A percentile compares a stretch with the other conserved stretches of the same genome.
Evolutionary conservation across 1,139 yeast species (phyloP).

Genomic region (Nematodospora anomalae): DNA sequence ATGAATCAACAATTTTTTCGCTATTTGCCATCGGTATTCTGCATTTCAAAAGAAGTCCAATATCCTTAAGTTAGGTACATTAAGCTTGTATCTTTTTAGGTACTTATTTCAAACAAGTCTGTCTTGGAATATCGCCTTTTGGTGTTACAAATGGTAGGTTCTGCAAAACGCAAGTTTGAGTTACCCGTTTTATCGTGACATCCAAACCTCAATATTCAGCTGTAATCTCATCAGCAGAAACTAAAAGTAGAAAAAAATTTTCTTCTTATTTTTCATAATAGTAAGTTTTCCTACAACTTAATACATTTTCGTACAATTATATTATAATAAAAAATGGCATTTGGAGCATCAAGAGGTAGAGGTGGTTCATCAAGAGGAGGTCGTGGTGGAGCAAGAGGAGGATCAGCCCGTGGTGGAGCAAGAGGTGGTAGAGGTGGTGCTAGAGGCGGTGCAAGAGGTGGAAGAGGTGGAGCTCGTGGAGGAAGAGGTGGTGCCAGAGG

Average conservation of each 20-base stretch:
- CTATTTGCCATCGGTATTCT: too few species aligned
- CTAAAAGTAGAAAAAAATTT: constrained; percentile 1
- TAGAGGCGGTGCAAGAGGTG: constrained; percentile 43
- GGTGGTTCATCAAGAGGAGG: constrained; percentile 36
- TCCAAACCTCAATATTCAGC: constrained; percentile 1
- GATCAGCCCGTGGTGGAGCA: constrained; percentile 34
- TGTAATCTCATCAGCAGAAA: constrained; percentile 4
- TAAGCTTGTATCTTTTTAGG: too few species aligned
- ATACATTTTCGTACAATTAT: constrained; percentile 1
- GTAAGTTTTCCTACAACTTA: constrained; percentile 1
- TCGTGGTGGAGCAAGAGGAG: constrained; percentile 57
- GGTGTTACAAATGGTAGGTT: background rate
- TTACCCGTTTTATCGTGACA: background rate
- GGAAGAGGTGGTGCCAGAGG: constrained; percentile 63
- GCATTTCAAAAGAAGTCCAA: too few species aligned
- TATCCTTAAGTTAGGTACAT: too few species aligned
- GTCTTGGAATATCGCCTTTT: background rate
- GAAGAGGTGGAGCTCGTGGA: constrained; percentile 45
- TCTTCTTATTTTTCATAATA: constrained; percentile 1
- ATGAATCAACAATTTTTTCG: too few species aligned
- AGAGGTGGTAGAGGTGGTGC: constrained; percentile 35
- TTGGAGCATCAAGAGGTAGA: constrained; percentile 21
- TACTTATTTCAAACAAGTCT: background rate
- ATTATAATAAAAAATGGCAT: constrained; percentile 20
- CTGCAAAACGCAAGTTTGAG: constrained; percentile 2